Base-by-base conservation (phyloP, 2,329 filamentous ascomycete species). In the Immersiporthe knoxdaviesiana region DNA sequence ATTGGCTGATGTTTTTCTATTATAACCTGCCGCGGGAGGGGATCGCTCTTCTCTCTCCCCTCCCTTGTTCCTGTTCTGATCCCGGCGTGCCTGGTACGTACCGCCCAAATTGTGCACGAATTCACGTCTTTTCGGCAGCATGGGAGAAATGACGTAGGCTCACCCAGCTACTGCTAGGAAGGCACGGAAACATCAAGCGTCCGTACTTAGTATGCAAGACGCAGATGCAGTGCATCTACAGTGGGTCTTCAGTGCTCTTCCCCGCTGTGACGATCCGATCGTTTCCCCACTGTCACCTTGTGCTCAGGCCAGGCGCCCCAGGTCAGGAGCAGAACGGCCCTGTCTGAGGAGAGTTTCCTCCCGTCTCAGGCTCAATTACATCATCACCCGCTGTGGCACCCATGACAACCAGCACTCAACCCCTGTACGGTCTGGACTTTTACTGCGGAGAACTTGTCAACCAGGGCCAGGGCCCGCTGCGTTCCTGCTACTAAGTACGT, bases 351-450 rank as follows among this genome's bases (percentile, higher is more conserved):
- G 41, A 14, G n/a, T 2, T n/a, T n/a, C 61, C 11, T 63, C 21
- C 60, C 12, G 60, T 47, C 27, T 54, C 47, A 52, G 62, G 62
- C 62, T 64, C 32, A 50, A 56, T 64, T 64, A 64, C 62, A 64
- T 64, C 62, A 64, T 54, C 62, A 54, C 41, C 30, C 32, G 30
- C 62, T 56, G 12, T 32, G 21, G 27, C 16, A 37, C 56, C 56
- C 32, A 21, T 44, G 35, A 12, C n/a, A 62, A 62, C 37, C 35
- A 24, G 35, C 54, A 32, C 14, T 8, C 11, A 24, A 27, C 59
- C 32, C 32, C 30, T 37, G n/a, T 39, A 37, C n/a, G 24, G 44
- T 47, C 44, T 47, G 44, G 44, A 47, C 44, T 39, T 21, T 21
- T 21, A 39, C 18, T 56, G 24, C 24, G 24, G 12, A 58, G 54